Conservation (phyloP, 2,329 filamentous ascomycete genomes). For the Phaeosphaeria sp. region DNA sequence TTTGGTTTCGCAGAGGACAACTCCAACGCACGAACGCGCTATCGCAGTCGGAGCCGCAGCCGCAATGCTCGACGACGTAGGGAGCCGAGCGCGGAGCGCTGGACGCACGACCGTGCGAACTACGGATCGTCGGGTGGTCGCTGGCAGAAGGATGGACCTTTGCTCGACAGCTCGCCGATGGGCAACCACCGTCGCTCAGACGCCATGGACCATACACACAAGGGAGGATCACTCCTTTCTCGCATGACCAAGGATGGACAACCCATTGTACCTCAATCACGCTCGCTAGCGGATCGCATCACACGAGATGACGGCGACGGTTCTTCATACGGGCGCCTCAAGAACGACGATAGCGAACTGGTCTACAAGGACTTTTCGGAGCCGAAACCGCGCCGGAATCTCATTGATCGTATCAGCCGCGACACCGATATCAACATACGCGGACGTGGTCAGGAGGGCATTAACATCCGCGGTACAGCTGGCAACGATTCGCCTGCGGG, state of each 20-base stretch:
- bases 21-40: constrained; percentile 53
- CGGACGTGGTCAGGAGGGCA: constrained; percentile 30
- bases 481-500: constrained; percentile 15
- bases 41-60: constrained; percentile 51
- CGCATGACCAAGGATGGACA: constrained; percentile 46
- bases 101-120: constrained; percentile 40
- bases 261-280: constrained; percentile 27
- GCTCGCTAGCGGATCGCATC: constrained; percentile 39
- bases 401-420: constrained; percentile 32
- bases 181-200: constrained; percentile 54
- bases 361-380: constrained; percentile 34
- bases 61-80: constrained; percentile 25
- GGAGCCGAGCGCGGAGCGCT: constrained; percentile 35
- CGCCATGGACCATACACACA: constrained; percentile 47
- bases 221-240: constrained; percentile 34
- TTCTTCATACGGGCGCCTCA: constrained; percentile 37
- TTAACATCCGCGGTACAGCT: constrained; percentile 43
- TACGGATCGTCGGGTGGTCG: constrained; percentile 27
- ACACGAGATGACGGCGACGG: constrained; percentile 36
- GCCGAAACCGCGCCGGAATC: constrained; percentile 21
- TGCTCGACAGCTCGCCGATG: constrained; percentile 47
- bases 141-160: constrained; percentile 34
- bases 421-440: constrained; percentile 28
- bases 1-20: constrained; percentile 56
- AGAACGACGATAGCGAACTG: constrained; percentile 37